Evolutionary conservation across 2,329 filamentous ascomycete genomes (phyloP), one percentile per base, ranked within the genome.

Genomic region (Graphilbum sp.): DNA sequence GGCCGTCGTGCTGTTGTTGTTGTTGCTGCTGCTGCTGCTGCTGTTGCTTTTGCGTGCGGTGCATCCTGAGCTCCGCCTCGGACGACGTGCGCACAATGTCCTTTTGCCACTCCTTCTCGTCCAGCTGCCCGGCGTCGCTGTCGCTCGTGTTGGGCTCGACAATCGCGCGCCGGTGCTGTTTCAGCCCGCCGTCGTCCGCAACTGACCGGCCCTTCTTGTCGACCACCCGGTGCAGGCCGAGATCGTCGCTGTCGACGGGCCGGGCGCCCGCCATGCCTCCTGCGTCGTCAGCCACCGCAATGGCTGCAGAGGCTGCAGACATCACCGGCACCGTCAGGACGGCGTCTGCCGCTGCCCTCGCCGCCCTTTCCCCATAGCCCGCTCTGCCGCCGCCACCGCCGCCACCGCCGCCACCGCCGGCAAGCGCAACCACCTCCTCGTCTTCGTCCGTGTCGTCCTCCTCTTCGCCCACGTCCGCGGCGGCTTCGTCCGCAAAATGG

Each of bases 101-200:
- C 9, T 55, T 56, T 32, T 62, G 63, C 72, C 71, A 75, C 12
- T 60, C 57, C 46, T 66, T 59, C 52, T 77, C 65, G 48, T 77
- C 72, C 5, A 57, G 48, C 52, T 76, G 72, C 5, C 72, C 72
- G 4, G 54, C 48, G n/a, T 55, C 56, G 31, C 52, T 55, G 10
- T 61, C 60, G 37, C 63, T 56, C 35, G 58, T 59, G 31, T 60
- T 54, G 34, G 58, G 45, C 12, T 67, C 63, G 19, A 64, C 48
- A n/a, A 59, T 45, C 11, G 41, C 43, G 23, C 41, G 44, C 21
- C 45, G 35, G 20, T 36, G 36, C 4, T 47, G 20, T n/a, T 23
- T 31, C 25, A 13, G 29, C 3, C n/a, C n/a, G n/a, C n/a, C n/a
- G n/a, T 20, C 5, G 10, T 35, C 19, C 7, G 17, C 15, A 23